These are phyloP conservation scores for Penicillium sclerotigenum DNA, from an alignment of 2,329 filamentous ascomycete genomes.

Conservation along the genomic window DNA sequence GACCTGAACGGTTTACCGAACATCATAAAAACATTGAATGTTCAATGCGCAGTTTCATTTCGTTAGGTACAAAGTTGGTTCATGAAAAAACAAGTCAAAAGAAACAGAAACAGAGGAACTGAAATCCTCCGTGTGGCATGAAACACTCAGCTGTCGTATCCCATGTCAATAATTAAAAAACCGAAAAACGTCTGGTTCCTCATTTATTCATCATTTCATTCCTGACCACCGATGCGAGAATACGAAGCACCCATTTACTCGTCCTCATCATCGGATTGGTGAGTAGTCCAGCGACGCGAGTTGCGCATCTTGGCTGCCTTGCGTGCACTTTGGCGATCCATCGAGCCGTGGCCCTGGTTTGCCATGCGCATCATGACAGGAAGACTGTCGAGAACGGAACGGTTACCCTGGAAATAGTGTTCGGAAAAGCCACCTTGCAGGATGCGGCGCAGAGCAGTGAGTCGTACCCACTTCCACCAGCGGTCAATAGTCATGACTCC, in stretches of 20 bases:
- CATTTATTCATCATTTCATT: neutral
- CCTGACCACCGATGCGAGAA: neutral
- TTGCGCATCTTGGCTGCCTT: constrained; percentile 30
- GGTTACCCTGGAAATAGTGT: constrained; percentile 60
- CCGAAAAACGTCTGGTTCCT: neutral
- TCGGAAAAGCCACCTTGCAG: constrained; percentile 61
- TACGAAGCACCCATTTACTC: neutral
- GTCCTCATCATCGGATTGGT: constrained; percentile 31
- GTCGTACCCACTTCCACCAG: constrained; percentile 69
- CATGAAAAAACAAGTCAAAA: neutral
- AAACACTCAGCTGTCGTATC: neutral
- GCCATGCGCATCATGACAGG: constrained; percentile 45
- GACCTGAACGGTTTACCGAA: neutral
- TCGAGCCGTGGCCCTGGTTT: constrained; percentile 8
- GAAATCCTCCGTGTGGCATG: neutral
- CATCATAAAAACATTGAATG: neutral
- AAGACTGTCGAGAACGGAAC: constrained; percentile 58
- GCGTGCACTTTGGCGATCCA: constrained; percentile 27
- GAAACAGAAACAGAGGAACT: neutral
- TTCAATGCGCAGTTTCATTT: neutral
- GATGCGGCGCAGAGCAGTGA: constrained; percentile 60
- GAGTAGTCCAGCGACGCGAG: constrained; percentile 28
- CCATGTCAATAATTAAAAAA: neutral
- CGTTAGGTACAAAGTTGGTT: neutral
- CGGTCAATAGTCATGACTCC: constrained; percentile 64